These are phyloP conservation scores for Taphrina sp. DNA, from an alignment of 1,139 yeast species.

Conservation along the genomic window DNA sequence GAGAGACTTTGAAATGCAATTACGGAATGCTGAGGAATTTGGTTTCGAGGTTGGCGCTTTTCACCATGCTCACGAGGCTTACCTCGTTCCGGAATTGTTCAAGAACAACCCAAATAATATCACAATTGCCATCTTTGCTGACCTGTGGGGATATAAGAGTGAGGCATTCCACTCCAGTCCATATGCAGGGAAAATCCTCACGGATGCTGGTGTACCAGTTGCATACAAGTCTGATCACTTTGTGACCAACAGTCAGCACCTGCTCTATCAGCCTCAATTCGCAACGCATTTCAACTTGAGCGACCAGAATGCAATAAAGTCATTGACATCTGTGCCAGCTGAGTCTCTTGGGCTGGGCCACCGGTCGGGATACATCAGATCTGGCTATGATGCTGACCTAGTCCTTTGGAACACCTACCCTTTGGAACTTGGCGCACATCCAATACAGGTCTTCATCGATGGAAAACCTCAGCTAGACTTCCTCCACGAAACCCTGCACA, in stretches of 20 bases:
- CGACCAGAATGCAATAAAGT: slow-evolving; percentile 16
- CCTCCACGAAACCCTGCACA: slow-evolving; percentile 1
- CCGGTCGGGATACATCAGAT: slow-evolving; percentile 8
- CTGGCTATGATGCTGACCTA: slow-evolving; percentile 26
- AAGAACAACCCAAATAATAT: slow-evolving; percentile 14
- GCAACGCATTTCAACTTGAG: slow-evolving; percentile 11
- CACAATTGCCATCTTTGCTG: slow-evolving; percentile 14
- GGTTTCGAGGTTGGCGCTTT: slow-evolving; percentile 21
- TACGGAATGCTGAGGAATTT: slow-evolving; percentile 14
- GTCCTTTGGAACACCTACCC: slow-evolving; percentile 22
- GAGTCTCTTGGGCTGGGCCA: slow-evolving; percentile 14
- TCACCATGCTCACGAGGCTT: slow-evolving; percentile 22
- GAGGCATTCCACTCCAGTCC: slow-evolving; percentile 22
- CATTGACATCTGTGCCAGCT: slow-evolving; percentile 23
- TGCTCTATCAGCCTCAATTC: slow-evolving; percentile 7
- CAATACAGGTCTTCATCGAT: slow-evolving; percentile 21
- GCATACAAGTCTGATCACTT: slow-evolving; percentile 26
- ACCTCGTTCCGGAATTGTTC: slow-evolving; percentile 11
- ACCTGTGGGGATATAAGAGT: slow-evolving; percentile 22
- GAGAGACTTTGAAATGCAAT: slow-evolving; percentile 13
- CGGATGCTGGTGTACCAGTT: slow-evolving; percentile 14
- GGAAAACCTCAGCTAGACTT: slow-evolving; percentile 20
- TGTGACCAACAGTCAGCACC: slow-evolving; percentile 16
- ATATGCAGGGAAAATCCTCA: slow-evolving; percentile 20
- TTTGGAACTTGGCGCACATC: slow-evolving; percentile 20